Conservation (phyloP, 805 yeast genomes). For the Lipomyces orientalis region DNA sequence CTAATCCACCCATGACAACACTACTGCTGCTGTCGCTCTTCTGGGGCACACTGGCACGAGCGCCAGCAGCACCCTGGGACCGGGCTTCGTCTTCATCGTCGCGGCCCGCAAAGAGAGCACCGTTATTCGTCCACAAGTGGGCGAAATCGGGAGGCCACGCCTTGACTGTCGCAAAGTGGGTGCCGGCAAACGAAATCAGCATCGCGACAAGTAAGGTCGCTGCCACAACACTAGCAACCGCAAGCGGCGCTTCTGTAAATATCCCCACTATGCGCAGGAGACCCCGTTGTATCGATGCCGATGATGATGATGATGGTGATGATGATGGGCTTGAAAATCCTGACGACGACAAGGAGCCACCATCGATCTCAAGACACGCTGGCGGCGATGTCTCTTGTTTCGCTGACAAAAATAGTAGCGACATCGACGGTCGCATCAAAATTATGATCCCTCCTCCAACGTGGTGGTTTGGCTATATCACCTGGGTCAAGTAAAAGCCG, state of each 20-base stretch:
- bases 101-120: slow-evolving; percentile 13
- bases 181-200: not conserved
- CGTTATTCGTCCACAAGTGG: slow-evolving; percentile 1
- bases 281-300: not conserved
- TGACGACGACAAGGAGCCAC: not conserved
- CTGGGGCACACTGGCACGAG: not conserved
- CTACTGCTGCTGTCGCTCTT: not conserved
- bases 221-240: slow-evolving; percentile 1
- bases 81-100: slow-evolving; percentile 15
- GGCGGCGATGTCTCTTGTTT: not conserved
- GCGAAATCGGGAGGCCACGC: slow-evolving; percentile 15
- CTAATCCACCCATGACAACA: slow-evolving; percentile 65
- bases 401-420: not conserved
- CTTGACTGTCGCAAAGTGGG: not conserved
- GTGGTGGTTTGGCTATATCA: too few species aligned
- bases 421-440: not conserved
- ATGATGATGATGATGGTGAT: not conserved
- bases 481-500: not conserved
- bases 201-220: slow-evolving; percentile 6
- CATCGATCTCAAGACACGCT: not conserved
- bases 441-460: not conserved
- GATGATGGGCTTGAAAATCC: not conserved
- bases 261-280: not conserved
- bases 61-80: slow-evolving; percentile 4
- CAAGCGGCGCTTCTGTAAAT: not conserved